A percentile compares a stretch with the other conserved stretches of the same genome.
Conservation (phyloP, 257 asterid species). For the Rauvolfia tetraphylla region DNA sequence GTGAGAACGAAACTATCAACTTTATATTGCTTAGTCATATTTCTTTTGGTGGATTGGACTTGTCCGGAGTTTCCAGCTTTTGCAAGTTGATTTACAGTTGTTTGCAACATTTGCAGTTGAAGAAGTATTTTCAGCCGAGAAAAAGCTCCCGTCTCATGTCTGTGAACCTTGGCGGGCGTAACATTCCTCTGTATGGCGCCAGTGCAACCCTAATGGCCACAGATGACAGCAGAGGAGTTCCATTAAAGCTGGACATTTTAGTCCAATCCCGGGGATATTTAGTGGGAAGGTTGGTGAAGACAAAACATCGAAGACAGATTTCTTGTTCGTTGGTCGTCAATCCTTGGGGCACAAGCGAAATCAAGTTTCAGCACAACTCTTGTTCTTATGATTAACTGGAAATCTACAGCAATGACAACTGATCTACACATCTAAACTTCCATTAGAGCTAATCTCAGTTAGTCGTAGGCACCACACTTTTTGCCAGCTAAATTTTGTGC, state of each 20-base stretch:
- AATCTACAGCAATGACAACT: neutral
- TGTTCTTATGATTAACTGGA: conserved; percentile 36
- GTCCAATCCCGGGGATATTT: conserved; percentile 40
- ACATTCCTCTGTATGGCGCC: conserved; percentile 66
- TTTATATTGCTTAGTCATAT: neutral
- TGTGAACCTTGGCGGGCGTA: conserved; percentile 43
- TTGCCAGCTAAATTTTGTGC: too few relatives aligned
- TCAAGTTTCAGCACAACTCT: conserved; percentile 33
- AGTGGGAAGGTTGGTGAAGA: conserved; percentile 58
- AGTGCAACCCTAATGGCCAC: conserved; percentile 32
- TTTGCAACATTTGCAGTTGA: conserved; percentile 33
- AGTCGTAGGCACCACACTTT: too few relatives aligned
- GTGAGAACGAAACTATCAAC: conserved; percentile 21
- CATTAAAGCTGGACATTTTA: conserved; percentile 43
- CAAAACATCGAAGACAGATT: conserved; percentile 36
- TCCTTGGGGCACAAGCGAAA: conserved; percentile 23
- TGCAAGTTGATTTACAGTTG: neutral
- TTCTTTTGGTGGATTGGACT: neutral
- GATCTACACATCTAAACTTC: neutral
- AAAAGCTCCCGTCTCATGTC: conserved; percentile 32
- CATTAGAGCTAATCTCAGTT: neutral
- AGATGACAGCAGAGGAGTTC: conserved; percentile 32
- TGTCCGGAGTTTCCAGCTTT: neutral
- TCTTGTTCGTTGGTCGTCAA: conserved; percentile 45
- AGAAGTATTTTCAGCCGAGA: conserved; percentile 53